A percentile compares a stretch with the other conserved stretches of the same genome.
phyloP scores from a whole-genome alignment of 2,329 filamentous ascomycete genomes.

The Zymoseptoria tritici region DNA sequence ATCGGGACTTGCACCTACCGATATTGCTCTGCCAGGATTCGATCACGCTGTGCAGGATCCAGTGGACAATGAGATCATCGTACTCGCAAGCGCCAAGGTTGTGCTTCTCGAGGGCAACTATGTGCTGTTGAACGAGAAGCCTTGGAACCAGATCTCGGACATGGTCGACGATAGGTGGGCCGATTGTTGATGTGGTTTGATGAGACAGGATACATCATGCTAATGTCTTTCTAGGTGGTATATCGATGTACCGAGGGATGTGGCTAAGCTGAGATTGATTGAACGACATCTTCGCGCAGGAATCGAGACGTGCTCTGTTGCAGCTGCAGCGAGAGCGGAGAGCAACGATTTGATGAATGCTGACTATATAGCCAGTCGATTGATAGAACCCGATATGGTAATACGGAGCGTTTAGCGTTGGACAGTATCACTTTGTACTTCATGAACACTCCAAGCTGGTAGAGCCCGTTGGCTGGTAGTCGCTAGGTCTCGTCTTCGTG shows the following conservation, averaged over 20 bases:
- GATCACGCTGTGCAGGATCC: conserved; percentile 33
- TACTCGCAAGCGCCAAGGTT: conserved; percentile 10
- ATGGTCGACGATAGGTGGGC: not conserved
- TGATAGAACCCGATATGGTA: not conserved
- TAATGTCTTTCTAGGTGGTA: not conserved
- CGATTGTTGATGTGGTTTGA: not conserved
- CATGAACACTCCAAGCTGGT: not conserved
- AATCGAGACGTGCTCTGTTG: not conserved
- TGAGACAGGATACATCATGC: no score
- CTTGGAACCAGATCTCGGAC: not conserved
- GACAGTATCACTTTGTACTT: not conserved
- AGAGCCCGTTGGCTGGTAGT: not conserved
- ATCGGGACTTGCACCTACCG: conserved; percentile 15
- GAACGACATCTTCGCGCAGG: conserved; percentile 1
- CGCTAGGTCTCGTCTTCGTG: no score
- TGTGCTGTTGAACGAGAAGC: not conserved
- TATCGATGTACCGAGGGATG: not conserved
- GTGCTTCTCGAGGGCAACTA: not conserved
- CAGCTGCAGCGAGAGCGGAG: conserved; percentile 1
- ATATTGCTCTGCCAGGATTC: conserved; percentile 28
- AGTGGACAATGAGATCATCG: conserved; percentile 22
- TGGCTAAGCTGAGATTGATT: conserved; percentile 1
- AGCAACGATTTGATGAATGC: conserved; percentile 2
- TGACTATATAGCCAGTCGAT: not conserved
- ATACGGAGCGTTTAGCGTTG: not conserved